phyloP scores from a whole-genome alignment of 352 stramenopile species.

The Phytophthora litchii region DNA sequence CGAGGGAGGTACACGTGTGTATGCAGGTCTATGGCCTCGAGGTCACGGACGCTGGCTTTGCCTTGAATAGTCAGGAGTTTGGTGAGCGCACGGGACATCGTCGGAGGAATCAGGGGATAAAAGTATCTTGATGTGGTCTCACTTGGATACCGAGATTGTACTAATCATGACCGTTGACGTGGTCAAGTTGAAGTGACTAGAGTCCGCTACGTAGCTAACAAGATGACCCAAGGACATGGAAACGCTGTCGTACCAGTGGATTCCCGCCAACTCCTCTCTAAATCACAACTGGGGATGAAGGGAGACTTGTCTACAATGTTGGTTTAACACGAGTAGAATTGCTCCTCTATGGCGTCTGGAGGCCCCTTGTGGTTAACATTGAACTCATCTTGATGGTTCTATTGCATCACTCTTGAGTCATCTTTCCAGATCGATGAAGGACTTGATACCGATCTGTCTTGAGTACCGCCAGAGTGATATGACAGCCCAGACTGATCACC shows the following conservation, averaged over 20 bases:
- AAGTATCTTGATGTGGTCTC: too few relatives aligned
- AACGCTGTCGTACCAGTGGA: slow-evolving; percentile 16
- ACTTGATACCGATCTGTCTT: neutral
- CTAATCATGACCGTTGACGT: neutral
- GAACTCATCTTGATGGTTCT: too few relatives aligned
- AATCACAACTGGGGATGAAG: slow-evolving; percentile 20
- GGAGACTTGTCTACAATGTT: slow-evolving; percentile 3
- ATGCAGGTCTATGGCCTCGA: slow-evolving; percentile 60
- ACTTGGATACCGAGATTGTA: neutral
- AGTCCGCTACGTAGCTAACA: neutral
- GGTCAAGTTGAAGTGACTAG: too few relatives aligned
- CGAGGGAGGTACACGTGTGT: slow-evolving; percentile 70
- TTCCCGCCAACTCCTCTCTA: neutral
- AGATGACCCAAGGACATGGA: slow-evolving; percentile 15
- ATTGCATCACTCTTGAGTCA: too few relatives aligned
- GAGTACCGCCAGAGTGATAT: slow-evolving; percentile 4
- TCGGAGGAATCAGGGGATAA: too few relatives aligned
- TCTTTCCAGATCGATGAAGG: too few relatives aligned
- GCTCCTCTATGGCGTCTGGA: too few relatives aligned
- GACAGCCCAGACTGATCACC: neutral
- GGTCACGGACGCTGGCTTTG: slow-evolving; percentile 41
- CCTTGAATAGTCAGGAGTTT: slow-evolving; percentile 43
- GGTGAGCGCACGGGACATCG: slow-evolving; percentile 32
- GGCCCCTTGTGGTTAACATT: too few relatives aligned
- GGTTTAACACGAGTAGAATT: too few relatives aligned